Evolutionary conservation across 345 rosid genomes (phyloP).

Genomic region (Eucalyptus curtisii): DNA sequence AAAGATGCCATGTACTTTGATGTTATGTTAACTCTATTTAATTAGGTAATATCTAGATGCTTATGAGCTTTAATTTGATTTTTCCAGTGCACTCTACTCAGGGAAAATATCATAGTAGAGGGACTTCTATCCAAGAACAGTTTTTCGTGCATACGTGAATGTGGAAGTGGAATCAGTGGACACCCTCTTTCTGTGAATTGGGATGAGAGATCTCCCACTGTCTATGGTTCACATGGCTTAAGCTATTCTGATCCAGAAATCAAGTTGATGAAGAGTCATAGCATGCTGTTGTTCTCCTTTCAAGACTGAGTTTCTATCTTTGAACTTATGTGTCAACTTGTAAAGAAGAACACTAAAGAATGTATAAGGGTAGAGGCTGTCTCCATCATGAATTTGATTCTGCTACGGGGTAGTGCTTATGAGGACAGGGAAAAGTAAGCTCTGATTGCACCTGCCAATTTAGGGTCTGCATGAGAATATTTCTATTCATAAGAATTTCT

Average conservation of each 20-base stretch:
- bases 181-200: neutral
- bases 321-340: conserved; percentile 34
- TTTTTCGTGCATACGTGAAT: neutral
- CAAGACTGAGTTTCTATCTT: conserved; percentile 51
- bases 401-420: conserved; percentile 46
- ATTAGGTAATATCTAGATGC: conserved; percentile 6
- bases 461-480: no score
- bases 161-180: neutral
- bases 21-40: neutral
- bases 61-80: conserved; percentile 85
- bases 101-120: conserved; percentile 52
- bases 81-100: conserved; percentile 90
- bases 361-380: conserved; percentile 50
- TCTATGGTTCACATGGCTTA: neutral
- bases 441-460: neutral
- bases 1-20: neutral
- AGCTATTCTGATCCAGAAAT: conserved; percentile 8
- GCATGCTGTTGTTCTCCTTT: conserved; percentile 6
- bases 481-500: no score
- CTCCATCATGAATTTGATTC: conserved; percentile 63
- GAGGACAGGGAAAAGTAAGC: conserved; percentile 61
- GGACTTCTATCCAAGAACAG: conserved; percentile 13
- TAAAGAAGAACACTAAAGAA: conserved; percentile 34
- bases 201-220: conserved; percentile 6
- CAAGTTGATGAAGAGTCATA: conserved; percentile 5